A percentile compares a stretch with the other conserved stretches of the same genome.
These are phyloP conservation scores for Corymbia citriodora DNA, from an alignment of 441 rosid species.

Conservation along the genomic window DNA sequence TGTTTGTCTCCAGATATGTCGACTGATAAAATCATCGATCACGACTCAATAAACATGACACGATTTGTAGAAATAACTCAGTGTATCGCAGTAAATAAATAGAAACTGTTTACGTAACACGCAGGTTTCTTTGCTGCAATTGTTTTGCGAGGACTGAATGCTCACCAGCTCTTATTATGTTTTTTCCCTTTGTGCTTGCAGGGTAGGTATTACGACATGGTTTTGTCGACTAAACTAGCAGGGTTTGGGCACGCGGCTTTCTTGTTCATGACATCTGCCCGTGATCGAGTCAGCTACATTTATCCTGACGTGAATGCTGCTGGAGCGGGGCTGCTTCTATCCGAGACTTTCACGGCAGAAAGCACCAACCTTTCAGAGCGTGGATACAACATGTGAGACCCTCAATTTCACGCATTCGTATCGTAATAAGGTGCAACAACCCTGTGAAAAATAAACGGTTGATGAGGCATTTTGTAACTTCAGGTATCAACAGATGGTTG, in stretches of 20 bases:
- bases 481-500: slow-evolving; percentile 85
- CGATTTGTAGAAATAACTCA: background rate
- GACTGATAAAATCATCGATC: background rate
- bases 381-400: slow-evolving; percentile 70
- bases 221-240: slow-evolving; percentile 79
- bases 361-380: slow-evolving; percentile 63
- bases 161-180: background rate
- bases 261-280: slow-evolving; percentile 81
- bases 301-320: slow-evolving; percentile 95
- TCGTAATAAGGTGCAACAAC: background rate
- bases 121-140: background rate
- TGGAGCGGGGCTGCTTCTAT: slow-evolving; percentile 80
- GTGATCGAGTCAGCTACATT: slow-evolving; percentile 78
- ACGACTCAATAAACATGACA: background rate
- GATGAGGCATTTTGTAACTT: background rate
- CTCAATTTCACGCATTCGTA: background rate
- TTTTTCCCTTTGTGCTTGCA: slow-evolving; percentile 18
- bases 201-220: slow-evolving; percentile 92
- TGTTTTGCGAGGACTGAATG: background rate
- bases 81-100: background rate
- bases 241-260: slow-evolving; percentile 92
- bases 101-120: background rate
- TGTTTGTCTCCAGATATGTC: background rate
- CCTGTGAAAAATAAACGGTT: background rate
- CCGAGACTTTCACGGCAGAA: slow-evolving; percentile 68